Evolutionary conservation across 441 rosid genomes (phyloP).

Genomic region (Brassica hybrid): DNA sequence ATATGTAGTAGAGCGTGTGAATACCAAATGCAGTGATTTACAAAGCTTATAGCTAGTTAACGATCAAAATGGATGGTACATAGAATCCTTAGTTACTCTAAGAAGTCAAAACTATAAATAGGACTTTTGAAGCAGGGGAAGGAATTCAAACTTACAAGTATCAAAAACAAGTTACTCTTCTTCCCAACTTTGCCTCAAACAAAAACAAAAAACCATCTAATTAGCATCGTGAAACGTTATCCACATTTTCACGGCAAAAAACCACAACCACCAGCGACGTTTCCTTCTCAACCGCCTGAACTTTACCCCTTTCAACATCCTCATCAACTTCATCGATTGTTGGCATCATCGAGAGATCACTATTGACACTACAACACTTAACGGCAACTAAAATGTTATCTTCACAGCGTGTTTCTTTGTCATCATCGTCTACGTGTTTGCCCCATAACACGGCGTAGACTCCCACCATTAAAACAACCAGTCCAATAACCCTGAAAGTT

Average conservation of each 20-base stretch:
- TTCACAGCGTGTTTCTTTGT: conserved; percentile 27
- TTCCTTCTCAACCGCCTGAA: conserved; percentile 23
- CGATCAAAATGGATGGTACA: conserved; percentile 41
- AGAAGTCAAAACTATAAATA: conserved; percentile 22
- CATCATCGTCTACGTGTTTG: conserved; percentile 59
- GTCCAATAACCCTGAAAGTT: conserved; percentile 61
- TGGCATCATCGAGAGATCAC: conserved; percentile 24
- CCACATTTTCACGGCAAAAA: conserved; percentile 27
- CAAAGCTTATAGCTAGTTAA: conserved; percentile 5
- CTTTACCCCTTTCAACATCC: conserved; percentile 30
- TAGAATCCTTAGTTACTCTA: conserved; percentile 15
- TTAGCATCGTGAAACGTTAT: conserved; percentile 23
- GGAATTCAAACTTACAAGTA: background rate
- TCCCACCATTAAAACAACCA: conserved; percentile 63
- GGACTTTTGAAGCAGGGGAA: conserved; percentile 26
- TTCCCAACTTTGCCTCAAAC: conserved; percentile 28
- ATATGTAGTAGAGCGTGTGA: too few species aligned
- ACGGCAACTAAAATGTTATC: conserved; percentile 54
- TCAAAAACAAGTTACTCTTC: conserved; percentile 4
- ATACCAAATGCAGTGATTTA: background rate
- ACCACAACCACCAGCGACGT: conserved; percentile 29
- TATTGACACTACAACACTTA: conserved; percentile 41
- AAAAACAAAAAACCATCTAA: background rate
- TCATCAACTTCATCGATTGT: conserved; percentile 41
- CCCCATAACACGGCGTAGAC: conserved; percentile 85